Evolutionary conservation across 2,329 filamentous ascomycete genomes (phyloP), one percentile per base, ranked within the genome.

Genomic region (Teratosphaeria destructans): DNA sequence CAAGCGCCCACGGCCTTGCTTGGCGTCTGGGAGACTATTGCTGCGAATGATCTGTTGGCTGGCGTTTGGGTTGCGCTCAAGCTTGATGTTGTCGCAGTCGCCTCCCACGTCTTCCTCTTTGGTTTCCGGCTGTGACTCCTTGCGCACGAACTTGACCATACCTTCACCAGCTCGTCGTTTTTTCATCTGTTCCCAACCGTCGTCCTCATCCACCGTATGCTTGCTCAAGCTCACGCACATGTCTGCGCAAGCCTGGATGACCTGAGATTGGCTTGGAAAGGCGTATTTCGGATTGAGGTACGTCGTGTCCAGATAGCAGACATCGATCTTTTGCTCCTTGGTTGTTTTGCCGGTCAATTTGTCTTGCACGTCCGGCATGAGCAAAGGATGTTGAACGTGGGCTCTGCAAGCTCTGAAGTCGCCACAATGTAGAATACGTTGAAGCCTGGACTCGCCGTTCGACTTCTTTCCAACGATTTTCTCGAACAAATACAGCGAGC

Each of bases 271-370:
- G 3, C 84, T 86, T 0, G 94, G 94, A 67, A 99, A 99, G 0
- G 93, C 87, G 73, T 97, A 99, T 64, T 92, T 91, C 0, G 94
- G 94, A 64, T 94, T 96, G 11, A 99, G 81, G 71, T 99, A 99
- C 0, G 94, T 99, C 0, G 94, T 99, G 71, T 99, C 94, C 8
- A 99, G 84, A 71, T 99, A 99, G 76, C 94, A 97, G 32, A 93
- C 85, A 69, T 99, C 93, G 58, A 99, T 91, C 68, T 87, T 90
- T 70, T 97, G 94, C 68, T 94, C 88, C 60, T 80, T 85, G 1
- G 77, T 78, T 71, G 77, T 78, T 71, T 88, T 88, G 1, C 90
- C 89, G 0, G 85, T 86, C 8, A 88, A 77, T 2, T 81, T 77
- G 67, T 96, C 89, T 16, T 86, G 67, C 0, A 86, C 78, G 27